A percentile compares a stretch with the other conserved stretches of the same genome.
phyloP scores from a whole-genome alignment of 2,329 filamentous ascomycete species.

The Akanthomyces lecanii region DNA sequence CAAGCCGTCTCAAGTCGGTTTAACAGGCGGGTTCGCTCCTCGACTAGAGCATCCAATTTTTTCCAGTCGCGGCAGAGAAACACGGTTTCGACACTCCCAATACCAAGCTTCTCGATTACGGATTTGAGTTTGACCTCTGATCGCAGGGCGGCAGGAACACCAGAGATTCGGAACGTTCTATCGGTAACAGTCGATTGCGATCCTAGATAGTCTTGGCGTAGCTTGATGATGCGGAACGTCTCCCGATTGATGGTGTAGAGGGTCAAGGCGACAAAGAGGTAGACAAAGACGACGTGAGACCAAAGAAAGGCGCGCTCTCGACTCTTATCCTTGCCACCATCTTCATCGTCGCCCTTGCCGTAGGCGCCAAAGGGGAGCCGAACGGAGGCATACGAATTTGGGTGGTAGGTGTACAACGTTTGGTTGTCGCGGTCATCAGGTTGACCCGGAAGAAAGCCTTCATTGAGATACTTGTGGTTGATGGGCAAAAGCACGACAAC shows the following conservation, averaged over 20 bases:
- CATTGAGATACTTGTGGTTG: conserved; percentile 59
- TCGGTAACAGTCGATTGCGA: conserved; percentile 95
- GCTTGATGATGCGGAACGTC: conserved; percentile 78
- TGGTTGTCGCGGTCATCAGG: conserved; percentile 3
- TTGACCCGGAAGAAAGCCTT: conserved; percentile 8
- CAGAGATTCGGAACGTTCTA: conserved; percentile 84
- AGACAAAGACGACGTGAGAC: conserved; percentile 93
- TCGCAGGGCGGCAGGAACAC: conserved; percentile 74
- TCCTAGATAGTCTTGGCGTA: conserved; percentile 86
- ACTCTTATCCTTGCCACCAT: conserved; percentile 29
- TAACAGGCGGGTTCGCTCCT: conserved; percentile 60
- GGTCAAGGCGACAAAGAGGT: conserved; percentile 79
- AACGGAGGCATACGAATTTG: conserved; percentile 14
- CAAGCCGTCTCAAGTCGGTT: conserved; percentile 77
- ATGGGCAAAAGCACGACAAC: conserved; percentile 78
- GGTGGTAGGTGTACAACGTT: conserved; percentile 7
- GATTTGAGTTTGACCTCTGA: conserved; percentile 80
- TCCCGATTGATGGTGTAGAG: conserved; percentile 79
- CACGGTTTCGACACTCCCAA: conserved; percentile 86
- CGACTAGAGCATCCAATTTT: conserved; percentile 70
- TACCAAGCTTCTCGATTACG: conserved; percentile 80
- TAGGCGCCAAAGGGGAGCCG: conserved; percentile 19
- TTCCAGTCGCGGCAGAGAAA: conserved; percentile 85
- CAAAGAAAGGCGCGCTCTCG: conserved; percentile 61
- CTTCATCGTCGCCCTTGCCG: not conserved